Base-by-base conservation (phyloP, 2,329 filamentous ascomycete species). In the Alternaria alternata region DNA sequence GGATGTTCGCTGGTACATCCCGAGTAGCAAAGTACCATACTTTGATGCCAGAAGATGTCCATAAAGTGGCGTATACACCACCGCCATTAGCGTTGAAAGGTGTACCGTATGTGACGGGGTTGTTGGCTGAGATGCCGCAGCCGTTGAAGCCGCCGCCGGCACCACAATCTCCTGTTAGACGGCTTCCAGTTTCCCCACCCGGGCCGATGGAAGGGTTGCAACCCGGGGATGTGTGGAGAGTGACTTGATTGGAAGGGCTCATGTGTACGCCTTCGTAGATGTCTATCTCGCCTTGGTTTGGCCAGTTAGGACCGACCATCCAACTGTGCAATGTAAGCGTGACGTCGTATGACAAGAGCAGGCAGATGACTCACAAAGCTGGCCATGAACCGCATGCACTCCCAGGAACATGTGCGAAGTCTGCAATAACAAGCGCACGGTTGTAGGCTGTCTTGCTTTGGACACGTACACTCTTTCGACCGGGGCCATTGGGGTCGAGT, bases 11-110 rank as follows among this genome's bases (percentile, higher is more conserved):
- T 0, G 82, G 82, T 0, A 84, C 76, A n/a, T 73, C 64, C 20
- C 69, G 61, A 5, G 76, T 65, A 0, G 80, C 71, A 61, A 80
- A 83, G 58, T 80, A 80, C 82, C 82, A 85, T n/a, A 84, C 76
- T 54, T 80, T 78, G 67, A 84, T 80, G 3, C 73, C 78, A 5
- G 78, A 74, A 22, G 68, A 66, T 1, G 77, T 81, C 74, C 81
- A 81, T 14, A 79, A 72, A 4, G 78, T 72, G 9, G 78, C 81
- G 54, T 81, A 83, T 0, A 82, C 78, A 28, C 80, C 81, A 38
- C 81, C 81, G 9, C 78, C 79, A 22, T 75, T 76, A 16, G 70
- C 70, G 48, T 81, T 81, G 67, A 81, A 81, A 0, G 72, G 69
- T 2, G 74, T 76, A 16, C 79, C 79, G 54, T 76, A 80, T 4